A percentile compares a stretch with the other conserved stretches of the same genome.
Conservation (phyloP, 495 filamentous ascomycete genomes). For the Tuber brumale region DNA sequence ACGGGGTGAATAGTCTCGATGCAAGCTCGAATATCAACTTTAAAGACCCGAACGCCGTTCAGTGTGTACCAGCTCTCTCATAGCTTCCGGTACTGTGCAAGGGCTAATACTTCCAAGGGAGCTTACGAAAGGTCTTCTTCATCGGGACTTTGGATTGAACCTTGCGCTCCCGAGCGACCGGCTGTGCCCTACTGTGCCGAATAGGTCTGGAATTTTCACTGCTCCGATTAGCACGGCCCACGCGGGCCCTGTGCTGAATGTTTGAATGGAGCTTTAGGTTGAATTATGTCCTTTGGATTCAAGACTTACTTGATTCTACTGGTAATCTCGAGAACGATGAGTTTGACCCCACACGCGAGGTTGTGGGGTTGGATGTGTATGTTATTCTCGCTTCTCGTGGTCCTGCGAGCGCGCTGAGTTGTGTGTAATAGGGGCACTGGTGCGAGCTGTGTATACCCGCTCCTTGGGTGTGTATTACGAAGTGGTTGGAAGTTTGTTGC, state of each 20-base stretch:
- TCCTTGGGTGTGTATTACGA: constrained; percentile 66
- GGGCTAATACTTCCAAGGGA: constrained; percentile 39
- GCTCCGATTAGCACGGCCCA: background rate
- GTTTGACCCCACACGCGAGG: constrained; percentile 20
- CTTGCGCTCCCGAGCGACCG: constrained; percentile 49
- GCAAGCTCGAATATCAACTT: constrained; percentile 58
- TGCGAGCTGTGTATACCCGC: constrained; percentile 82
- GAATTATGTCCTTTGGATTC: constrained; percentile 88
- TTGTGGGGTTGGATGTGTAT: constrained; percentile 66
- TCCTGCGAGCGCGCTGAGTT: background rate
- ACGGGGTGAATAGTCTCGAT: constrained; percentile 10
- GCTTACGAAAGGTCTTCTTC: constrained; percentile 71
- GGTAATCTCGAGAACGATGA: constrained; percentile 49
- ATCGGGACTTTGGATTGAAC: constrained; percentile 64
- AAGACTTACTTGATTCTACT: constrained; percentile 74
- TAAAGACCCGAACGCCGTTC: constrained; percentile 65
- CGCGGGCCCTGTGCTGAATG: background rate
- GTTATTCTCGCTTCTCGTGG: background rate
- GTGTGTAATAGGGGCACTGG: constrained; percentile 58
- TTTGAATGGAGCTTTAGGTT: constrained; percentile 42
- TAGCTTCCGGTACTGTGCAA: background rate
- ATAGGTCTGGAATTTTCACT: constrained; percentile 17
- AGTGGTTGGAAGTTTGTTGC: constrained; percentile 65
- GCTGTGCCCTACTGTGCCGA: constrained; percentile 76
- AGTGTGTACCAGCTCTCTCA: constrained; percentile 43